A percentile compares a stretch with the other conserved stretches of the same genome.
phyloP scores from a whole-genome alignment of 306 rosid species.

The Ammopiptanthus mongolicus region DNA sequence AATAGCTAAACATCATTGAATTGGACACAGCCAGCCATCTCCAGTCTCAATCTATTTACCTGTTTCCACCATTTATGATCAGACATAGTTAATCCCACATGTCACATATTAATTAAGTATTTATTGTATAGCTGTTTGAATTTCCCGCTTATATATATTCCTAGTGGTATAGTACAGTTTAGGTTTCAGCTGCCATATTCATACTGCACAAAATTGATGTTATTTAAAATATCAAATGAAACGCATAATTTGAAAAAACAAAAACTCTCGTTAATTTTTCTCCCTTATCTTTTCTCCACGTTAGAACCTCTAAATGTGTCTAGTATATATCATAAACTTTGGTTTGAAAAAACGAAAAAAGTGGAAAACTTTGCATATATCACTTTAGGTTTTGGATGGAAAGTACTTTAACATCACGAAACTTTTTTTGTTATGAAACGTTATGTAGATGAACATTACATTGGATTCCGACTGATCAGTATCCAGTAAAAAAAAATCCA shows the following conservation, averaged over 20 bases:
- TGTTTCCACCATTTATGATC: conserved; percentile 3
- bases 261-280: neutral
- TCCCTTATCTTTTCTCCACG: neutral
- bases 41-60: conserved; percentile 25
- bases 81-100: conserved; percentile 18
- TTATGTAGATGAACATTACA: too few species aligned
- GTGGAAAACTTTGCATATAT: neutral
- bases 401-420: neutral
- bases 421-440: too few species aligned
- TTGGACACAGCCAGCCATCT: neutral
- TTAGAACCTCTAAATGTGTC: neutral
- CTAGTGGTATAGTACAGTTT: neutral
- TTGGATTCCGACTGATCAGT: too few species aligned
- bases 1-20: conserved; percentile 31
- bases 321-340: neutral
- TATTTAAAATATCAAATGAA: neutral
- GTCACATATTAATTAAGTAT: neutral
- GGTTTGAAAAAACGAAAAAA: neutral
- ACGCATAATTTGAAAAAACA: neutral
- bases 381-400: neutral
- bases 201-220: neutral
- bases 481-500: too few species aligned
- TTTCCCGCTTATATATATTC: conserved; percentile 47
- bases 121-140: conserved; percentile 40
- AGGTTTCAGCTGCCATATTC: neutral